Conservation (phyloP, 2,329 filamentous ascomycete species). For the Aureobasidium sp. region DNA sequence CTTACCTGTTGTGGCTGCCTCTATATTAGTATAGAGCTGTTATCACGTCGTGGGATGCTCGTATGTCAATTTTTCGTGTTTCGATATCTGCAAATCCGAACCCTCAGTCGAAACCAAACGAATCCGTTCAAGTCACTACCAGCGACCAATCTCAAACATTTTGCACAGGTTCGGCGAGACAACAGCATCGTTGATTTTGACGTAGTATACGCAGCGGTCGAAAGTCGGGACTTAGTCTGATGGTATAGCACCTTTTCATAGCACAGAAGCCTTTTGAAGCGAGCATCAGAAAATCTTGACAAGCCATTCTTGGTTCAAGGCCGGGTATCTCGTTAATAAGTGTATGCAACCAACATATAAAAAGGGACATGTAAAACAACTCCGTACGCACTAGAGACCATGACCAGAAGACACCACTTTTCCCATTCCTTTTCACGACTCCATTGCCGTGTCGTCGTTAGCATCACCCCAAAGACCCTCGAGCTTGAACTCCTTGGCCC, state of each 20-base stretch:
- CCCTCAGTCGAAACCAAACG: too few relatives aligned
- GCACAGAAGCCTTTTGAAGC: neutral
- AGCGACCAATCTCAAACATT: too few relatives aligned
- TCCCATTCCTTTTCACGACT: neutral
- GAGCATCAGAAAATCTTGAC: neutral
- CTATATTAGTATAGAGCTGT: neutral
- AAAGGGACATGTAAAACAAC: neutral
- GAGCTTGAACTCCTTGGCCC: slow-evolving; percentile 31
- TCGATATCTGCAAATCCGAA: too few relatives aligned
- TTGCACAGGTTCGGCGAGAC: too few relatives aligned
- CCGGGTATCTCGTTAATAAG: slow-evolving; percentile 9
- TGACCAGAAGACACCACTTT: neutral
- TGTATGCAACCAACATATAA: slow-evolving; percentile 5
- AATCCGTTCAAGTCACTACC: too few relatives aligned
- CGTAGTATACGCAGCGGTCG: too few relatives aligned
- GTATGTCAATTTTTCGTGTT: too few relatives aligned
- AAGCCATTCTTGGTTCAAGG: slow-evolving; percentile 9
- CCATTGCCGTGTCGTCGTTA: slow-evolving; percentile 9
- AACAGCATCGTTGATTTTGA: too few relatives aligned
- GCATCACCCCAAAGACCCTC: slow-evolving; percentile 73
- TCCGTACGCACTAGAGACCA: slow-evolving; percentile 7
- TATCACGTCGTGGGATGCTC: too few relatives aligned
- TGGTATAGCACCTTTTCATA: neutral
- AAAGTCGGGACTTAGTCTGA: too few relatives aligned
- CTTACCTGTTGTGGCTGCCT: too few relatives aligned